A percentile compares a stretch with the other conserved stretches of the same genome.
Evolutionary conservation across 768 basidiomycete genomes (phyloP).

Genomic region (Mycena latifolia): DNA sequence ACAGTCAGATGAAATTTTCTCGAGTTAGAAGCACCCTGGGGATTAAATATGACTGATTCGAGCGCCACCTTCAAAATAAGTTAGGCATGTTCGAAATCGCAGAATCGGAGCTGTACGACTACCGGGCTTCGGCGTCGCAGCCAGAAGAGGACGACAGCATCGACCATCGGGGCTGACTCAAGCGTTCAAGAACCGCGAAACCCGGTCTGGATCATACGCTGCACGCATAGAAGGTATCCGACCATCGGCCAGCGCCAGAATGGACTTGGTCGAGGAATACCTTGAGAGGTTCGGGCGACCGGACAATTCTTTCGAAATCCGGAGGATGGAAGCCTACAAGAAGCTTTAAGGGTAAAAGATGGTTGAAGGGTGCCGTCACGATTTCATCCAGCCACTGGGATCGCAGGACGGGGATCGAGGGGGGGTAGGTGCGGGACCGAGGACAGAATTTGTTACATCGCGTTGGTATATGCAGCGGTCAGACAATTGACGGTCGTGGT

Average conservation of each 20-base stretch:
- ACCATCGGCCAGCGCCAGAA: background rate
- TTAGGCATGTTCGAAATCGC: background rate
- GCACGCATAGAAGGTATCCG: slow-evolving; percentile 4
- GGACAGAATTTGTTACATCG: too few species aligned
- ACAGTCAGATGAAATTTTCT: background rate
- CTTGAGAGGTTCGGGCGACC: slow-evolving; percentile 3
- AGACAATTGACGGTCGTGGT: too few species aligned
- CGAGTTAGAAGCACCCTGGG: slow-evolving; percentile 1
- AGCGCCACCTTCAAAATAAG: too few species aligned
- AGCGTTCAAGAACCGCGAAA: background rate
- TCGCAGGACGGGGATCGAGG: background rate
- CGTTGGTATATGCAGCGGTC: too few species aligned
- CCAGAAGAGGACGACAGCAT: background rate
- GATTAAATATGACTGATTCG: slow-evolving; percentile 11
- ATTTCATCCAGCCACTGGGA: background rate
- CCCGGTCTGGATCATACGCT: background rate
- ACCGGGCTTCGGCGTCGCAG: background rate
- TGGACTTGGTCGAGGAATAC: background rate
- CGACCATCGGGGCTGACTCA: background rate
- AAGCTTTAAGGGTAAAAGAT: slow-evolving; percentile 6
- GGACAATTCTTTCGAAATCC: background rate
- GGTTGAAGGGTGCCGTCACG: background rate
- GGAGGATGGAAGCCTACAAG: slow-evolving; percentile 2
- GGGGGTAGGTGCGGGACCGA: too few species aligned
- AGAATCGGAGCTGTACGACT: background rate